phyloP scores from a whole-genome alignment of 345 rosid genomes.

The thale cress (Arabidopsis thaliana) region TAIR10.1 NC_003075.7:11996501-11997000 shows the following conservation, averaged over 20 bases:
- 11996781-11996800: constrained; percentile 32
- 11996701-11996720: constrained; percentile 34
- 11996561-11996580: constrained; percentile 34
- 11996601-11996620: constrained; percentile 42
- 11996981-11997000: background rate
- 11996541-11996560: constrained; percentile 9
- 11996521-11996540: constrained; percentile 21
- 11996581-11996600: constrained; percentile 36
- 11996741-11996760: constrained; percentile 42
- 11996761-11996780: constrained; percentile 25
- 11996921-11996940: constrained; percentile 6
- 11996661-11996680: constrained; percentile 31
- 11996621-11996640: constrained; percentile 48
- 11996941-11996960: background rate
- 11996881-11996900: constrained; percentile 3
- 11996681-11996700: constrained; percentile 41
- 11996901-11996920: constrained; percentile 6
- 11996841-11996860: constrained; percentile 33
- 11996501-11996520: background rate
- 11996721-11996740: constrained; percentile 22
- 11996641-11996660: constrained; percentile 38
- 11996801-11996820: constrained; percentile 9
- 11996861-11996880: constrained; percentile 31
- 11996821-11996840: constrained; percentile 46
- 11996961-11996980: background rate